Percentiles rank a stretch among this genome's conserved stretches.
phyloP scores from a whole-genome alignment of 78 protist species.

The Guillardia theta region DNA sequence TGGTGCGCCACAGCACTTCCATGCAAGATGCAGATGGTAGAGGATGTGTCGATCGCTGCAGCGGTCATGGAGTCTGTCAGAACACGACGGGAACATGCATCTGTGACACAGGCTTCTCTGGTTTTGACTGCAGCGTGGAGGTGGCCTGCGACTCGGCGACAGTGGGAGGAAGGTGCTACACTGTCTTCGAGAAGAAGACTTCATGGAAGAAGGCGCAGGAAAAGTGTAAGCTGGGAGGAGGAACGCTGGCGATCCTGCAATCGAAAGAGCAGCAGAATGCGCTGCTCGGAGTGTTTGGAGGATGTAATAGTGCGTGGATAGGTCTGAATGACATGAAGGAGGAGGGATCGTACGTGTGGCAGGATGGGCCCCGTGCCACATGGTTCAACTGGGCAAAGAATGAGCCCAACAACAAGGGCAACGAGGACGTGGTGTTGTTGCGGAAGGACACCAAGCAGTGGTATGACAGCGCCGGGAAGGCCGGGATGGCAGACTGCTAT shows the following conservation, averaged over 20 bases:
- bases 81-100: background rate
- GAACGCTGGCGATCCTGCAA: background rate
- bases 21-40: background rate
- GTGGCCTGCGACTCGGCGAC: background rate
- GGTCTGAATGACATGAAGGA: background rate
- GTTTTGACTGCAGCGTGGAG: background rate
- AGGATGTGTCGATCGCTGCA: background rate
- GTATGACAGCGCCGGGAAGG: background rate
- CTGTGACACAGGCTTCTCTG: background rate
- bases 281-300: background rate
- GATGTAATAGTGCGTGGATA: background rate
- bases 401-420: slow-evolving; percentile 8
- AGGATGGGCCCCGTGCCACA: background rate
- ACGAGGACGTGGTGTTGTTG: background rate
- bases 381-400: background rate
- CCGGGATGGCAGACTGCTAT: background rate
- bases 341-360: background rate
- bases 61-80: background rate
- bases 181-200: background rate
- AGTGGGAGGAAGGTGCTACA: background rate
- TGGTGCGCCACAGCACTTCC: background rate
- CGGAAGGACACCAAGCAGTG: background rate
- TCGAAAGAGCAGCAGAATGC: background rate
- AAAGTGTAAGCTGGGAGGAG: background rate
- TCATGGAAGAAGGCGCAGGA: background rate